Conservation (phyloP, 768 basidiomycete genomes). For the Mycena latifolia region DNA sequence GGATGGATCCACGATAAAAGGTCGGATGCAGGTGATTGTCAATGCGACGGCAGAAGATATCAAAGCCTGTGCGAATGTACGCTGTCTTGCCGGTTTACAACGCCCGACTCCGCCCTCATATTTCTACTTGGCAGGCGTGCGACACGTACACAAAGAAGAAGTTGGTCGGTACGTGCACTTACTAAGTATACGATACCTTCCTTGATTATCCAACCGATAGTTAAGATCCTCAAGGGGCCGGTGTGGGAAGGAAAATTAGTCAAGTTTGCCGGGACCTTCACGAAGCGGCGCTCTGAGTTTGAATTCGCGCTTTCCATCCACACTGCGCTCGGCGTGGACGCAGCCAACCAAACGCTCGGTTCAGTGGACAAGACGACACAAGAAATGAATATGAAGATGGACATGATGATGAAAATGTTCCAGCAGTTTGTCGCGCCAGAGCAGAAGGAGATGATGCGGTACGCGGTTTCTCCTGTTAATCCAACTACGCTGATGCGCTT, state of each 20-base stretch:
- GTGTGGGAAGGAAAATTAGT: slow-evolving; percentile 44
- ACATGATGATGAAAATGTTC: slow-evolving; percentile 42
- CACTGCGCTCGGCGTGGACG: slow-evolving; percentile 40
- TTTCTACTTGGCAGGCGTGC: not conserved
- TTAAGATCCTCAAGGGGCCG: slow-evolving; percentile 47
- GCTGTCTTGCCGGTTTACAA: no score
- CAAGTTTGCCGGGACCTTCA: slow-evolving; percentile 39
- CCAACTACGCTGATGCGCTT: not conserved
- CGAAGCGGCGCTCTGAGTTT: slow-evolving; percentile 41
- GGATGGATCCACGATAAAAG: slow-evolving; percentile 46
- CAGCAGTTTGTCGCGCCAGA: slow-evolving; percentile 37
- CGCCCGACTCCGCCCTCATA: no score
- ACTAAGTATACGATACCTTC: no score
- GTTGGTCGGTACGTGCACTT: slow-evolving; percentile 1
- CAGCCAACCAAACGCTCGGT: slow-evolving; percentile 7
- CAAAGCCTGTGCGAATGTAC: slow-evolving; percentile 45
- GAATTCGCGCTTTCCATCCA: slow-evolving; percentile 44
- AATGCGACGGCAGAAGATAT: slow-evolving; percentile 44
- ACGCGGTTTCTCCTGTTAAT: not conserved
- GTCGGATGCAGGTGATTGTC: slow-evolving; percentile 45
- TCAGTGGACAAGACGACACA: slow-evolving; percentile 28
- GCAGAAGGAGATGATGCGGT: slow-evolving; percentile 40
- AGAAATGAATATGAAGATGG: slow-evolving; percentile 33
- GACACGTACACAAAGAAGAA: slow-evolving; percentile 26
- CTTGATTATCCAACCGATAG: not conserved